Conservation (phyloP, 257 asterid species). For the Asclepias syriaca region DNA sequence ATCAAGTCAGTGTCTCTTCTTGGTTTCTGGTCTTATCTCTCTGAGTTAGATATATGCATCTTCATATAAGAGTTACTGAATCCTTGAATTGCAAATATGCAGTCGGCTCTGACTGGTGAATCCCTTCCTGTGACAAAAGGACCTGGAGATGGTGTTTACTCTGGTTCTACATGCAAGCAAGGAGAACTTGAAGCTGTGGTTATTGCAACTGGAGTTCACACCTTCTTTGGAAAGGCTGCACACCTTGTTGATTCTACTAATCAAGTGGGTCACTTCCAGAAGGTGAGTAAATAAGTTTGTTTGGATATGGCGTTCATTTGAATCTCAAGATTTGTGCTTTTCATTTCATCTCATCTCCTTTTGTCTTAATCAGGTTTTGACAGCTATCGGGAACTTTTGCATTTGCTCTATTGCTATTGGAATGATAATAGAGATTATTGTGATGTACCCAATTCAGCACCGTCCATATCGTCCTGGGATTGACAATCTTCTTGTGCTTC, state of each 20-base stretch:
- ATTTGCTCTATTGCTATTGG: conserved; percentile 96
- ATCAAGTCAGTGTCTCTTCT: conserved; percentile 52
- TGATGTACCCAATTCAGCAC: conserved; percentile 94
- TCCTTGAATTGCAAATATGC: conserved; percentile 23
- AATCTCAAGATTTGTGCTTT: neutral
- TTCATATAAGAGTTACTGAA: conserved; percentile 10
- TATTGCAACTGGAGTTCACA: conserved; percentile 95
- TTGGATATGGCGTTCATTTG: neutral
- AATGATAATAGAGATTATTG: conserved; percentile 85
- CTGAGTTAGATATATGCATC: neutral
- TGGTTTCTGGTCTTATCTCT: conserved; percentile 6
- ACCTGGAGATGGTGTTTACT: conserved; percentile 92
- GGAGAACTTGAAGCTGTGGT: conserved; percentile 91
- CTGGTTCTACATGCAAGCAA: conserved; percentile 98
- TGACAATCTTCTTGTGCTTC: conserved; percentile 94
- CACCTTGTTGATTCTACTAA: conserved; percentile 93
- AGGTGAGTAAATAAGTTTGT: conserved; percentile 38
- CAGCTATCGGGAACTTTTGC: conserved; percentile 97
- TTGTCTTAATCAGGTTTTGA: conserved; percentile 57
- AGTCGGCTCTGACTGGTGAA: conserved; percentile 98
- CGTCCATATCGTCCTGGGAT: conserved; percentile 91
- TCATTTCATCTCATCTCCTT: conserved; percentile 5
- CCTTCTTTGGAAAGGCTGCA: conserved; percentile 96
- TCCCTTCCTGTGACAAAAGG: conserved; percentile 97
- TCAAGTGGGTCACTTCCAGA: conserved; percentile 97